These are phyloP conservation scores for Schizochytrium sp. DNA, from an alignment of 108 stramenopile species.

Conservation along the genomic window DNA sequence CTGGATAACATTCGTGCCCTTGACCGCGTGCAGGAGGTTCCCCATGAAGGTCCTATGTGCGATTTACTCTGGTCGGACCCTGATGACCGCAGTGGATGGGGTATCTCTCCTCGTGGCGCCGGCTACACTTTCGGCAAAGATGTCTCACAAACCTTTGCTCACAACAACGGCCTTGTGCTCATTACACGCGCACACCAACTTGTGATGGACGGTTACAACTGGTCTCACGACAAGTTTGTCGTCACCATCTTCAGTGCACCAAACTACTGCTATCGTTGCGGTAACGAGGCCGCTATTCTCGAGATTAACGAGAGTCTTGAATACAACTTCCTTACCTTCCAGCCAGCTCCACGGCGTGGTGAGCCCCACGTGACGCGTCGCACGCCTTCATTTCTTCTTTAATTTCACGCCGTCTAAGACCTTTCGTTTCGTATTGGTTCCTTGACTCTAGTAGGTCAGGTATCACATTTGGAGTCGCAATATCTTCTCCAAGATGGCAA, in stretches of 20 bases:
- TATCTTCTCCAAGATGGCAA: not conserved
- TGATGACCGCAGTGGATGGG: conserved; percentile 93
- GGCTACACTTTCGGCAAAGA: conserved; percentile 95
- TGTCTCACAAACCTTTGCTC: conserved; percentile 92
- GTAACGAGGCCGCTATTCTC: conserved; percentile 97
- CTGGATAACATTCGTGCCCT: conserved; percentile 91
- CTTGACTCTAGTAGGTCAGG: not conserved
- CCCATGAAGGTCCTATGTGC: conserved; percentile 99
- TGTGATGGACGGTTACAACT: conserved; percentile 92
- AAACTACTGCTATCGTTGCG: conserved; percentile 96
- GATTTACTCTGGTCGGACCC: conserved; percentile 99
- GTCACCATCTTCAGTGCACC: conserved; percentile 97
- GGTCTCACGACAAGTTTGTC: conserved; percentile 79
- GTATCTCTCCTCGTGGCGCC: conserved; percentile 88
- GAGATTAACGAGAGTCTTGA: conserved; percentile 81
- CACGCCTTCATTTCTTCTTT: conserved; percentile 86
- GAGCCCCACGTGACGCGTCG: conserved; percentile 84
- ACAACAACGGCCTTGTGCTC: conserved; percentile 88
- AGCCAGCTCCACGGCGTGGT: conserved; percentile 83
- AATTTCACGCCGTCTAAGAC: not conserved
- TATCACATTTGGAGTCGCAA: conserved; percentile 3
- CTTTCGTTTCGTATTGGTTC: not conserved
- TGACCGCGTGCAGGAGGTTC: conserved; percentile 98
- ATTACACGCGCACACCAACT: conserved; percentile 95
- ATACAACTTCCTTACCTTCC: conserved; percentile 75